These are phyloP conservation scores for Condylostoma magnum DNA, from an alignment of 169 alveolate species.

Conservation along the genomic window DNA sequence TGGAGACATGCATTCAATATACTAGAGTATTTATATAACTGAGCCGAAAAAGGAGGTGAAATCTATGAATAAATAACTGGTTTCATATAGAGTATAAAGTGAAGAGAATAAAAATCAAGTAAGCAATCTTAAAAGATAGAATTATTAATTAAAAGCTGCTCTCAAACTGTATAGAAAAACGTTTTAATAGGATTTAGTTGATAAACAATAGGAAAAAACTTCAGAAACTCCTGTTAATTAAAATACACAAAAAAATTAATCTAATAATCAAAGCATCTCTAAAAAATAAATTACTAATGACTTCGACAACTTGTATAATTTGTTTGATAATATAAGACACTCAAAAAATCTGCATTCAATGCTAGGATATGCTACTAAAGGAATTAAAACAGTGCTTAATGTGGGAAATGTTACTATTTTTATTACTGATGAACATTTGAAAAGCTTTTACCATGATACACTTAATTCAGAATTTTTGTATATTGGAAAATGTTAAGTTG, in stretches of 20 bases:
- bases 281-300: neutral
- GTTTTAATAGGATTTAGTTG: neutral
- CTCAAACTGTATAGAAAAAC: conserved; percentile 5
- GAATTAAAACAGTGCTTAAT: neutral
- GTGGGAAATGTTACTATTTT: neutral
- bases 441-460: neutral
- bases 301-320: neutral
- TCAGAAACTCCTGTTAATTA: neutral
- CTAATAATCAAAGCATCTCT: neutral
- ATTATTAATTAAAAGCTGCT: conserved; percentile 12
- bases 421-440: neutral
- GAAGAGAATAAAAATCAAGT: conserved; percentile 1
- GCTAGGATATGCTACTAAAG: neutral
- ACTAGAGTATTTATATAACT: conserved; percentile 18
- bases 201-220: neutral
- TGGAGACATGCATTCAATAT: conserved; percentile 21
- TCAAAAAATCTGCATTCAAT: neutral
- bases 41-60: conserved; percentile 7
- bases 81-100: neutral
- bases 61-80: neutral
- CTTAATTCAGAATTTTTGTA: neutral
- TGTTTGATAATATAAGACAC: neutral
- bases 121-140: conserved; percentile 2
- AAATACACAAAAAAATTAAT: neutral
- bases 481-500: conserved; percentile 11